Conservation (phyloP, 352 stramenopile species). For the Sclerospora graminicola region DNA sequence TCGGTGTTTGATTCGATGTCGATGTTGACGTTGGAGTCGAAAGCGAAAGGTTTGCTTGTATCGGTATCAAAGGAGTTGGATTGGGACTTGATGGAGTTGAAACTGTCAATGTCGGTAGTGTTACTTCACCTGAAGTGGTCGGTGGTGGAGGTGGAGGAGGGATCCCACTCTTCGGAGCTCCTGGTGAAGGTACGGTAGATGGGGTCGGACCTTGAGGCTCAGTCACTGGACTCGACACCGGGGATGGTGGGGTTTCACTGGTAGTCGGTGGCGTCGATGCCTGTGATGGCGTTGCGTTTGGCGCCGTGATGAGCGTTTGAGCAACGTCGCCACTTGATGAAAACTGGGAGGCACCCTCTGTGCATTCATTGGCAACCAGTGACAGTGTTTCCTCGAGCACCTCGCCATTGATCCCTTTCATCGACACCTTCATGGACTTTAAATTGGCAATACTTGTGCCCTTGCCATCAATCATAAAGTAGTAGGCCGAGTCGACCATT, state of each 20-base stretch:
- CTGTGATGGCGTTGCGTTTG: not conserved
- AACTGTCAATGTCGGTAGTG: no score
- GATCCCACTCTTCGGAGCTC: not conserved
- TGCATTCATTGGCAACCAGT: constrained; percentile 32
- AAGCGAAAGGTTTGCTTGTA: no score
- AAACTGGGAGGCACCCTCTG: constrained; percentile 40
- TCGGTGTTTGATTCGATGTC: no score
- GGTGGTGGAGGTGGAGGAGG: not conserved
- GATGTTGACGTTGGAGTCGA: no score
- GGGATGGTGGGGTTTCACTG: no score
- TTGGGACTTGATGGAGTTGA: no score
- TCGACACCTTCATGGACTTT: constrained; percentile 27
- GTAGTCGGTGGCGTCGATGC: no score
- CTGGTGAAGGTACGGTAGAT: not conserved
- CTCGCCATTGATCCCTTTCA: constrained; percentile 42
- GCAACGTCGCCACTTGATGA: not conserved
- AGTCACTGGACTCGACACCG: no score
- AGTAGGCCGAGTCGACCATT: constrained; percentile 58
- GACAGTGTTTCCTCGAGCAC: constrained; percentile 47
- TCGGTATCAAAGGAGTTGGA: no score
- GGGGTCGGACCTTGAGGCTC: no score
- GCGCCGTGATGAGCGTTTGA: not conserved
- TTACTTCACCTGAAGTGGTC: not conserved
- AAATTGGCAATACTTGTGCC: constrained; percentile 31
- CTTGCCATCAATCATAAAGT: constrained; percentile 45